phyloP scores from a whole-genome alignment of 352 stramenopile genomes.

The Pythium scleroteichum region DNA sequence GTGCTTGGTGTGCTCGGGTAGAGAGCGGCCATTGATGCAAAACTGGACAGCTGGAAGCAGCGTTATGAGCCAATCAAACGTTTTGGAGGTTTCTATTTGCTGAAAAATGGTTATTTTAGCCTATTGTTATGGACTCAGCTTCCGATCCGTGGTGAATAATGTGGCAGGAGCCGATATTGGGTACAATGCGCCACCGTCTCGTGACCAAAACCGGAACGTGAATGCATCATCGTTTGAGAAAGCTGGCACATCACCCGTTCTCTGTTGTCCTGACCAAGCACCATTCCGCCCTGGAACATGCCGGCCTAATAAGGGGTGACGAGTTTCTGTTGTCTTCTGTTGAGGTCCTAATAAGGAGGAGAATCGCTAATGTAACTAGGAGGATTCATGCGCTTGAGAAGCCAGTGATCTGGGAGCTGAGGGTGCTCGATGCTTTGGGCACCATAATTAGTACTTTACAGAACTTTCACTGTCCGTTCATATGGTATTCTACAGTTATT shows the following conservation, averaged over 20 bases:
- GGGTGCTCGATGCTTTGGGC: no score
- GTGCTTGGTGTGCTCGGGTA: constrained; percentile 19
- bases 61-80: constrained; percentile 5
- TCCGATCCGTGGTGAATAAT: neutral
- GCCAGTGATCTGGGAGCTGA: no score
- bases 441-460: no score
- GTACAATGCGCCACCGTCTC: neutral
- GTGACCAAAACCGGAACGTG: neutral
- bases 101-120: neutral
- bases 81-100: neutral
- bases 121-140: neutral
- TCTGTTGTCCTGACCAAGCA: neutral
- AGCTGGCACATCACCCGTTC: constrained; percentile 2
- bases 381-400: no score
- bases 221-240: constrained; percentile 4
- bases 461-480: no score
- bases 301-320: neutral
- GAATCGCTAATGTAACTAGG: no score
- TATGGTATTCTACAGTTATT: no score
- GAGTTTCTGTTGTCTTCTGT: no score
- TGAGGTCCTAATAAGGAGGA: no score
- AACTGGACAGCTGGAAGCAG: constrained; percentile 2
- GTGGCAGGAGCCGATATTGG: neutral
- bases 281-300: neutral
- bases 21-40: constrained; percentile 23